These are phyloP conservation scores for Glycyrrhiza uralensis DNA, from an alignment of 306 rosid genomes.

Conservation along the genomic window DNA sequence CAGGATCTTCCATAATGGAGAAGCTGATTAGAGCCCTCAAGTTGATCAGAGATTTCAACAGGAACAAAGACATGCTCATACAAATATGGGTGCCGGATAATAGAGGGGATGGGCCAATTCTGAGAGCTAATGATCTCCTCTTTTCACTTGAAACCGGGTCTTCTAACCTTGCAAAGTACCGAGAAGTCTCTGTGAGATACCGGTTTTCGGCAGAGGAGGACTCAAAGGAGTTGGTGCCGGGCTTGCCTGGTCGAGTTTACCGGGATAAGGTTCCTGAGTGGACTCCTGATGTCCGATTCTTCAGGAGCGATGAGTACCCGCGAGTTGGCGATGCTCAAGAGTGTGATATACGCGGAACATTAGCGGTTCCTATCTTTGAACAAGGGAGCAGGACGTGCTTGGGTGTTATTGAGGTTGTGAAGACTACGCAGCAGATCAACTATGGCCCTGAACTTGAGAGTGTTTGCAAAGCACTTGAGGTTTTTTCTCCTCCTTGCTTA, in stretches of 20 bases:
- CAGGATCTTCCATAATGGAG: conserved; percentile 51
- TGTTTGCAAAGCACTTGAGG: conserved; percentile 96
- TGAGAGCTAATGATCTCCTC: conserved; percentile 58
- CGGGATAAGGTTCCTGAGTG: conserved; percentile 81
- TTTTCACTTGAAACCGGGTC: conserved; percentile 51
- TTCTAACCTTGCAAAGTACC: conserved; percentile 58
- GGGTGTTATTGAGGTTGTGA: conserved; percentile 91
- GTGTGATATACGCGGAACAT: conserved; percentile 70
- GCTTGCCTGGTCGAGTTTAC: conserved; percentile 91
- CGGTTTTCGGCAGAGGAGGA: conserved; percentile 64
- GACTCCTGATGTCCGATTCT: conserved; percentile 92
- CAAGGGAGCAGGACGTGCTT: conserved; percentile 69
- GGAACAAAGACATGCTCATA: conserved; percentile 68
- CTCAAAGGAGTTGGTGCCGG: conserved; percentile 45
- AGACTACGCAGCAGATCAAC: conserved; percentile 61
- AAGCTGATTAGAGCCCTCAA: conserved; percentile 60
- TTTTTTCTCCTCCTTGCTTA: conserved; percentile 34
- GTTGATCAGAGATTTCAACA: conserved; percentile 51
- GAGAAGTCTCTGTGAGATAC: conserved; percentile 57
- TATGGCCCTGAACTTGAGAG: conserved; percentile 67
- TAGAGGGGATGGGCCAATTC: conserved; percentile 61
- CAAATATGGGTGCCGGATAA: conserved; percentile 84
- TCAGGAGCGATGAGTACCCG: conserved; percentile 72
- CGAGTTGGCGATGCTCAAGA: conserved; percentile 71
- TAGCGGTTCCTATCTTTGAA: conserved; percentile 88